Base-by-base conservation (phyloP, 2,329 filamentous ascomycete species). In the Colletotrichum tamarilloi region DNA sequence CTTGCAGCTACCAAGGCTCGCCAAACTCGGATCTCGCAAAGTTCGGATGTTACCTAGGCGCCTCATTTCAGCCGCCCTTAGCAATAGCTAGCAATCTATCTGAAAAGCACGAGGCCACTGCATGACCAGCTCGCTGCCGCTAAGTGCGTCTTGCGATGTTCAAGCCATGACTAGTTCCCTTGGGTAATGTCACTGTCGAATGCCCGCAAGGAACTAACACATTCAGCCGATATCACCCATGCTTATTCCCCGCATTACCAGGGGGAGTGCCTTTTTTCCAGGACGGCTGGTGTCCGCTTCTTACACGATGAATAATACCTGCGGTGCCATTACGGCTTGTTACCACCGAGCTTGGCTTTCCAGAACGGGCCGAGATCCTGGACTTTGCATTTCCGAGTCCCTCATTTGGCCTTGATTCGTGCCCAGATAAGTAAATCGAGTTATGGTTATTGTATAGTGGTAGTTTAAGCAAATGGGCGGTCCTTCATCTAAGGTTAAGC, bases 21-120 rank as follows among this genome's bases (percentile, higher is more conserved):
- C 58, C 24, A 70, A 70, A 42, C 19, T 65, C 66, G 66, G 59
- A 32, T 53, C 26, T 65, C 32, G 59, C 22, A 38, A 69, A 2
- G 19, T n/a, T 58, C 49, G 56, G 71, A 38, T 71, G n/a, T 42
- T 46, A 62, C 67, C 24, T 4, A 32, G 59, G 53, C 6, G 65
- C 19, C 46, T 70, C 26, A 49, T 8, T 42, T 42, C 62, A 56
- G 70, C 67, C 60, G 55, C 53, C 14, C 42, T 49, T 8, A 7
- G n/a, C 11, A 5, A 19, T 14, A 24, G 19, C 28, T 22, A 28
- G 46, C 71, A 73, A 71, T 73, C 46, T 73, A 73, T 71, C 57
- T 22, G 60, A 62, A 22, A 26, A 46, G 28, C 38, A 28, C 42
- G 12, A 32, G n/a, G 3, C 19, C 30, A 30, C 42, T 24, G n/a